Conservation (phyloP, 2,329 filamentous ascomycete species). For the Fusarium gaditjirri region DNA sequence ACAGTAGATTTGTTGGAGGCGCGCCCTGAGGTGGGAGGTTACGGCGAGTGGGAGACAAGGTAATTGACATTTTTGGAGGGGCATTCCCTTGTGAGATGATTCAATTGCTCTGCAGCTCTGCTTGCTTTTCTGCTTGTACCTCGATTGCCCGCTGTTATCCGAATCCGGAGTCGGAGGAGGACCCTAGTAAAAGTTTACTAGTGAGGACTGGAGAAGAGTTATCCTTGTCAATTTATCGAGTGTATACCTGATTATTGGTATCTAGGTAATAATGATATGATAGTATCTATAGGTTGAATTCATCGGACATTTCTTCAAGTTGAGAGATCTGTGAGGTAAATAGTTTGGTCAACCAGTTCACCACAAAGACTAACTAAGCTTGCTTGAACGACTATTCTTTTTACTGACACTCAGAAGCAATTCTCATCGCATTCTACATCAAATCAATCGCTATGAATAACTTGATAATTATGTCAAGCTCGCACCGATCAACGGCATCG, state of each 20-base stretch:
- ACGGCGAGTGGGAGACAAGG: not conserved
- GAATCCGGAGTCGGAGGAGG: conserved; percentile 24
- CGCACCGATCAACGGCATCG: conserved; percentile 6
- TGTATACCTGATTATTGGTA: not conserved
- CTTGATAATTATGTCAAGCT: not conserved
- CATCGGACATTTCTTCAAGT: not conserved
- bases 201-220: not conserved
- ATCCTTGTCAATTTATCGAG: conserved; percentile 5
- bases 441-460: not conserved
- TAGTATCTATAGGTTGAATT: not conserved
- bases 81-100: conserved; percentile 6
- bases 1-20: conserved; percentile 8
- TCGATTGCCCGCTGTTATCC: conserved; percentile 13
- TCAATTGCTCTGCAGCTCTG: not conserved
- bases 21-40: not conserved
- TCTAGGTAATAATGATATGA: not conserved
- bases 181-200: not conserved
- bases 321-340: not conserved
- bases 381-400: not conserved
- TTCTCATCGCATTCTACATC: no score
- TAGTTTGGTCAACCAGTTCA: not conserved
- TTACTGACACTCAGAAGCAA: not conserved
- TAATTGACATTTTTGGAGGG: conserved; percentile 14
- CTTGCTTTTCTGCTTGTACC: not conserved
- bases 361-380: not conserved